Percentiles rank a stretch among this genome's conserved stretches.
These are phyloP conservation scores for Plasmodium malariae DNA, from an alignment of 169 alveolate species.

Conservation along the genomic window DNA sequence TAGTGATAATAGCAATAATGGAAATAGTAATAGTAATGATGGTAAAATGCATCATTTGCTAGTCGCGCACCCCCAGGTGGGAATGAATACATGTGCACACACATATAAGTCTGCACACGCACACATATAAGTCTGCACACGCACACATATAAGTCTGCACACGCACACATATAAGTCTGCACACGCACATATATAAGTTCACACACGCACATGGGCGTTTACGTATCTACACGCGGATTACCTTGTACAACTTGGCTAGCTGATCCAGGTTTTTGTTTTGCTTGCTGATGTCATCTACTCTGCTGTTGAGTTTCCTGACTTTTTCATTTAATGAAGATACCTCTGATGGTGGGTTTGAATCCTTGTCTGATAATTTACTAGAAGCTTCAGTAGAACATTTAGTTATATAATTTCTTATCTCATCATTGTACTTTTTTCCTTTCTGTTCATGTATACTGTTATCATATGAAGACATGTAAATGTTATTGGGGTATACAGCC, in stretches of 20 bases:
- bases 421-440: not conserved
- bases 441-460: not conserved
- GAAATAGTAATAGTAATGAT: no score
- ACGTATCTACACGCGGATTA: not conserved
- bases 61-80: no score
- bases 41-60: no score
- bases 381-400: slow-evolving; percentile 33
- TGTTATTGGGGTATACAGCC: not conserved
- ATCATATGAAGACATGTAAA: not conserved
- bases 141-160: not conserved
- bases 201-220: not conserved
- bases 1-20: no score
- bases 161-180: not conserved
- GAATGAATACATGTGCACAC: not conserved
- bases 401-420: not conserved
- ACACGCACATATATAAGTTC: not conserved
- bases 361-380: not conserved
- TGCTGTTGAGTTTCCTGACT: slow-evolving; percentile 4
- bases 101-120: not conserved
- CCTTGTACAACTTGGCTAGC: slow-evolving; percentile 47
- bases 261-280: slow-evolving; percentile 25
- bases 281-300: not conserved
- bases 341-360: not conserved
- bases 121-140: not conserved
- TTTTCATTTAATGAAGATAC: slow-evolving; percentile 1